These are phyloP conservation scores for Phytophthora pistaciae DNA, from an alignment of 352 stramenopile species.

Conservation along the genomic window DNA sequence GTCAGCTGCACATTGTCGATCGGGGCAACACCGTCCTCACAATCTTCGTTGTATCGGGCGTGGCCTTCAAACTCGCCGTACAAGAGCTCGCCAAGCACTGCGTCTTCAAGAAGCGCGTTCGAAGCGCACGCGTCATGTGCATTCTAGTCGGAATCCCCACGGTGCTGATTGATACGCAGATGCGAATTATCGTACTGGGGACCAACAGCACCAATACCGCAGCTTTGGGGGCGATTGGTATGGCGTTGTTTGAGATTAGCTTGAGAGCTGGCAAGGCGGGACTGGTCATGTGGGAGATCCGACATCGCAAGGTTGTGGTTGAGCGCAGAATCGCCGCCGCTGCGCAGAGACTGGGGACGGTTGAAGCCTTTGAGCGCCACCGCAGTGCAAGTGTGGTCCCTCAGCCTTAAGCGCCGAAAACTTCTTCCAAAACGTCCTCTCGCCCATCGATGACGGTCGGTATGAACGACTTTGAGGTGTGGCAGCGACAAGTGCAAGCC, in stretches of 20 bases:
- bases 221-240: slow-evolving; percentile 1
- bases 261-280: slow-evolving; percentile 20
- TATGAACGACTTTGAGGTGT: slow-evolving; percentile 10
- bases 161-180: slow-evolving; percentile 39
- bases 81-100: slow-evolving; percentile 32
- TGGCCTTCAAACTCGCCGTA: slow-evolving; percentile 25
- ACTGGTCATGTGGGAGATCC: slow-evolving; percentile 23
- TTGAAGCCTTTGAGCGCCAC: neutral
- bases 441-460: neutral
- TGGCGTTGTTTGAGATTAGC: slow-evolving; percentile 31
- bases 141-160: slow-evolving; percentile 30
- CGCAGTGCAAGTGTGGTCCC: neutral
- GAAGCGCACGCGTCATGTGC: slow-evolving; percentile 29
- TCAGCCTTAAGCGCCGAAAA: neutral
- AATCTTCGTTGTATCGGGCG: slow-evolving; percentile 9
- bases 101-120: slow-evolving; percentile 21
- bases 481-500: slow-evolving; percentile 13
- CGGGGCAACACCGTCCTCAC: slow-evolving; percentile 9
- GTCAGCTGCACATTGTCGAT: slow-evolving; percentile 3
- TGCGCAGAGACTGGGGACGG: neutral
- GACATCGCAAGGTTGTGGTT: neutral
- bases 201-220: slow-evolving; percentile 16
- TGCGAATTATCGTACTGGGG: slow-evolving; percentile 27
- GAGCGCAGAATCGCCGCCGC: neutral
- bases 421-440: neutral